phyloP scores from a whole-genome alignment of 83 land plant genomes.

The Larix sibirica region DNA sequence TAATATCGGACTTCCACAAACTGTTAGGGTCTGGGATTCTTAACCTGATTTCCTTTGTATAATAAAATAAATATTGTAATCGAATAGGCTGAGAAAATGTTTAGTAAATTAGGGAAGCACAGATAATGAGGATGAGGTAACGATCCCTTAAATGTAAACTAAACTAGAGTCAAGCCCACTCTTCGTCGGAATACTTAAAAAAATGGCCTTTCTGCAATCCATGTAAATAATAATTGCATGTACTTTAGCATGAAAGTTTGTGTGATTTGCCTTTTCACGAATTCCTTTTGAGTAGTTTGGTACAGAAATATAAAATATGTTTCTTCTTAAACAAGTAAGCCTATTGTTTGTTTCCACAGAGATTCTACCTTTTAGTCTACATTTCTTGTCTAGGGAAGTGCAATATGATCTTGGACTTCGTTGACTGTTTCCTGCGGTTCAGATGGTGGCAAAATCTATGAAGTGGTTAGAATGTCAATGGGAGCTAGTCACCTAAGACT shows the following conservation, averaged over 20 bases:
- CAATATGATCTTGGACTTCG: neutral
- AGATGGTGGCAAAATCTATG: neutral
- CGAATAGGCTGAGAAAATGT: no score
- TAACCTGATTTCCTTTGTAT: neutral
- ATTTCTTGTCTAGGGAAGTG: neutral
- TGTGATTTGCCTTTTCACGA: slow-evolving; percentile 10
- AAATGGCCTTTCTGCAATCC: neutral
- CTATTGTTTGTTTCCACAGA: neutral
- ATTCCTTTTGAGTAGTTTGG: neutral
- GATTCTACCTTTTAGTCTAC: neutral
- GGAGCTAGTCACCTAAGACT: no score
- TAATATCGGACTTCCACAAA: neutral
- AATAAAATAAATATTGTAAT: neutral
- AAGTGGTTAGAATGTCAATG: neutral
- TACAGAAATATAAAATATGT: slow-evolving; percentile 3
- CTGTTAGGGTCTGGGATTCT: neutral
- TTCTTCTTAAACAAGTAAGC: slow-evolving; percentile 4
- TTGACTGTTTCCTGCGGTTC: slow-evolving; percentile 5
- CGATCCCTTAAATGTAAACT: slow-evolving; percentile 6
- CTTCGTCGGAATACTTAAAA: neutral
- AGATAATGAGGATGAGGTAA: slow-evolving; percentile 17
- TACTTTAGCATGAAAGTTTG: slow-evolving; percentile 14
- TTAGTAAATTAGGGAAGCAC: neutral
- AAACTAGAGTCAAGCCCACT: slow-evolving; percentile 3
- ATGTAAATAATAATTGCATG: slow-evolving; percentile 17